Conservation (phyloP, 805 yeast genomes). For the Metschnikowia baotianmanensis region DNA sequence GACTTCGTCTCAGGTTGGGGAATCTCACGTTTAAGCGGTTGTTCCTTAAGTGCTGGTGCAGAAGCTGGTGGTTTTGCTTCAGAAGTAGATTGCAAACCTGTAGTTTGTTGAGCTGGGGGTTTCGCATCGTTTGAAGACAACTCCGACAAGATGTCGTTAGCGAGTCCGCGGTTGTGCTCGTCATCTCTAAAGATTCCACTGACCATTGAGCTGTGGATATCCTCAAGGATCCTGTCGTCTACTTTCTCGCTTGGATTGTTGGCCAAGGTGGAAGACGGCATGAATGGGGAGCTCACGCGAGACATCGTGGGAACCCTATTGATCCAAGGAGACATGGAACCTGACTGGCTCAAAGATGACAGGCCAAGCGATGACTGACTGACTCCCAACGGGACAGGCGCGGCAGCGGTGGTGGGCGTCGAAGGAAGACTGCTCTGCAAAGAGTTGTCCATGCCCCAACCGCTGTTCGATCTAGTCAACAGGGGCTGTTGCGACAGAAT, state of each 20-base stretch:
- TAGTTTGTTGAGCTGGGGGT: background rate
- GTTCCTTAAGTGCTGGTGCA: too few relatives aligned
- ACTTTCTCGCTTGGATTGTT: conserved; percentile 7
- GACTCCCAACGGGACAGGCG: conserved; percentile 21
- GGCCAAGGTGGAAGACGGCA: conserved; percentile 20
- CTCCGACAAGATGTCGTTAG: conserved; percentile 4
- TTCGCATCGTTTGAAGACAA: background rate
- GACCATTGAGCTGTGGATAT: conserved; percentile 40
- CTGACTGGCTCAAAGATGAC: conserved; percentile 29
- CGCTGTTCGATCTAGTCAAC: conserved; percentile 34
- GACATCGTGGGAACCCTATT: conserved; percentile 33
- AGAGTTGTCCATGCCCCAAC: conserved; percentile 38
- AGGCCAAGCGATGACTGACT: conserved; percentile 7
- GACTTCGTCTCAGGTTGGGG: too few relatives aligned
- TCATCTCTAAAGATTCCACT: conserved; percentile 33
- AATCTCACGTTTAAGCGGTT: too few relatives aligned
- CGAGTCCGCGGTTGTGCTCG: conserved; percentile 3
- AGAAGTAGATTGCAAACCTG: background rate
- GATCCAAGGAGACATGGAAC: conserved; percentile 44
- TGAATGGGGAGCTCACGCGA: conserved; percentile 41
- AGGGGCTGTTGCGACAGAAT: conserved; percentile 28
- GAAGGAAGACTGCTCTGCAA: conserved; percentile 26
- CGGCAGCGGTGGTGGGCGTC: conserved; percentile 24
- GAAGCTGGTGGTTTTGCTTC: too few relatives aligned
- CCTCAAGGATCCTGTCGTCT: conserved; percentile 34